Conservation (phyloP, 2,329 filamentous ascomycete genomes). For the Ascosphaera pollenicola region DNA sequence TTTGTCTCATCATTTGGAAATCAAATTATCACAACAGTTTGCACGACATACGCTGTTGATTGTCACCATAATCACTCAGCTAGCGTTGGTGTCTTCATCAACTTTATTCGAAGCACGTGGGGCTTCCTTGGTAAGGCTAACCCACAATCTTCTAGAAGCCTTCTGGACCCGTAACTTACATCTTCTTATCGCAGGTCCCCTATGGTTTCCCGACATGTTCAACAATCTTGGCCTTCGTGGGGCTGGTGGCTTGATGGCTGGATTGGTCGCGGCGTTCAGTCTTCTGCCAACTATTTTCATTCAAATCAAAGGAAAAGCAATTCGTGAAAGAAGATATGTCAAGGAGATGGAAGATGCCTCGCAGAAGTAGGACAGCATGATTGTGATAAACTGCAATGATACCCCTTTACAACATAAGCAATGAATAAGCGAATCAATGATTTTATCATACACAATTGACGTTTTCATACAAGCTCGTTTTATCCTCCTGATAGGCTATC, state of each 20-base stretch:
- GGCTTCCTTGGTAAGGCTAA: slow-evolving; percentile 24
- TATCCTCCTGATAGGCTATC: no score
- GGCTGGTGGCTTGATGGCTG: slow-evolving; percentile 16
- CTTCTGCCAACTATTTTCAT: slow-evolving; percentile 13
- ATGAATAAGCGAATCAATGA: neutral
- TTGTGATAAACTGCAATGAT: neutral
- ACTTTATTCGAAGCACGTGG: slow-evolving; percentile 28
- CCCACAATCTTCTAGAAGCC: slow-evolving; percentile 6
- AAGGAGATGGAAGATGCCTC: neutral
- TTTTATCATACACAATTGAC: no score
- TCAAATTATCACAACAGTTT: slow-evolving; percentile 37
- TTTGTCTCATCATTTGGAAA: slow-evolving; percentile 32
- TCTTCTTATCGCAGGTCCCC: slow-evolving; percentile 7
- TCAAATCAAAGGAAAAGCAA: slow-evolving; percentile 7
- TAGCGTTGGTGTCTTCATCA: slow-evolving; percentile 36
- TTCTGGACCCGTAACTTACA: neutral
- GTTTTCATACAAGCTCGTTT: no score
- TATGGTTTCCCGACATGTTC: slow-evolving; percentile 20
- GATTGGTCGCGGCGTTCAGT: slow-evolving; percentile 14
- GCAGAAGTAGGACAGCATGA: neutral
- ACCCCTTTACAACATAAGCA: neutral
- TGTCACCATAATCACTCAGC: slow-evolving; percentile 30
- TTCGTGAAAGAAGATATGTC: neutral
- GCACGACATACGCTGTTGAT: slow-evolving; percentile 39
- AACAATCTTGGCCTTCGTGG: slow-evolving; percentile 12